Evolutionary conservation across 2,329 filamentous ascomycete species (phyloP), one percentile per base, ranked within the genome.

Genomic region (Drechslerella stenobrocha): DNA sequence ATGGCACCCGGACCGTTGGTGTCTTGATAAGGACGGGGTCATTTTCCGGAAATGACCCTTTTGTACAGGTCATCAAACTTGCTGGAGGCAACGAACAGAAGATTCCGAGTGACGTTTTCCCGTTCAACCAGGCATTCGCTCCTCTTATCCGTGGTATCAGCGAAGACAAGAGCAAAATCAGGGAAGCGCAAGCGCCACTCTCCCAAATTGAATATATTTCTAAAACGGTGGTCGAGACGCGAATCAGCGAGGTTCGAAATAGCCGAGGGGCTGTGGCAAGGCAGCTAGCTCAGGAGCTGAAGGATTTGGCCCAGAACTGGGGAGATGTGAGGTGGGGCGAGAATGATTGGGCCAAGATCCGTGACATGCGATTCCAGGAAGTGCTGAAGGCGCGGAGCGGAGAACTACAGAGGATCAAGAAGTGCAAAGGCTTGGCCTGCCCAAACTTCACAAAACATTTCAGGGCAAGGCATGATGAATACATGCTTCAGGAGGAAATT

Each of bases 401-500:
- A 66, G 82, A 87, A 69, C 84, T 85, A 6, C 77, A 79, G 40
- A 81, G 80, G 58, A 85, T 87, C n/a, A 81, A 87, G 61, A 79
- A 81, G 22, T 84, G 85, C 35, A 80, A 83, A 23, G 88, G 87
- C 67, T 76, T 88, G 20, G 77, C 81, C 34, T 98, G 93, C 74
- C 83, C 86, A 0, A 77, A 87, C 51, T 95, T 97, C 77, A 75
- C 93, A 70, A 92, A 95, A 77, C 93, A 98, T 76, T 96, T 93
- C 75, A 88, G 90, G 70, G 95, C 96, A 88, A 89, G 91, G 74
- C 90, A 98, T 74, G 90, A 96, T 74, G 89, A 96, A 77, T 97
- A 92, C 90, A 82, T 95, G 46, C 90, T 98, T 76, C 89, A 93
- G 75, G 90, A 96, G 75, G 91, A 95, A 73, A 96, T 98, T 72